Conservation (phyloP, 1,139 yeast genomes). For the Suhomyces terraborum region DNA sequence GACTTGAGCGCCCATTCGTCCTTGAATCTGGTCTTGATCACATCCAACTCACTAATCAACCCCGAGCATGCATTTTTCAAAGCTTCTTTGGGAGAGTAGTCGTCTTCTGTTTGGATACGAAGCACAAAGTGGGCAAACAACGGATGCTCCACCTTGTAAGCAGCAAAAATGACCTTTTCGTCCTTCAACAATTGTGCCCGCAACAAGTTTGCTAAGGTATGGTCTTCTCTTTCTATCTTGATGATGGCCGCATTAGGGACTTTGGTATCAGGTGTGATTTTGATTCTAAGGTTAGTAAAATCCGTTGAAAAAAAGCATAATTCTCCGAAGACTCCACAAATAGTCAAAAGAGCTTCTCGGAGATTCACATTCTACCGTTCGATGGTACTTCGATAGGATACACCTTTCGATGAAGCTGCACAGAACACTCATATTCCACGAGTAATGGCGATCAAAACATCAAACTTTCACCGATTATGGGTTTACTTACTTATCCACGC, state of each 20-base stretch:
- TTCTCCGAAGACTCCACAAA: background rate
- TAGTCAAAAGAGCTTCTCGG: background rate
- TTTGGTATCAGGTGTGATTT: slow-evolving; percentile 89
- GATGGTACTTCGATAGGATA: too few relatives aligned
- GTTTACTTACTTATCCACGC: slow-evolving; percentile 73
- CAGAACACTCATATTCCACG: too few relatives aligned
- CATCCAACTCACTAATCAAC: slow-evolving; percentile 75
- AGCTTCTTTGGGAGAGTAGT: slow-evolving; percentile 88
- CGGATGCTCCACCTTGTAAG: slow-evolving; percentile 97
- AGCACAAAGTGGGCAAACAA: slow-evolving; percentile 90
- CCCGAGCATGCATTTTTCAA: slow-evolving; percentile 85
- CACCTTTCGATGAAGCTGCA: too few relatives aligned
- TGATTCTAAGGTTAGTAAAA: slow-evolving; percentile 49
- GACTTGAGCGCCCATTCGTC: slow-evolving; percentile 93
- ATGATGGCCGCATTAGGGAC: slow-evolving; percentile 94
- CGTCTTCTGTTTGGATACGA: slow-evolving; percentile 95
- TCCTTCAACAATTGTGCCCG: slow-evolving; percentile 86
- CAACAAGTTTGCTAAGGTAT: slow-evolving; percentile 87
- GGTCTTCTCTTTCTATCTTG: slow-evolving; percentile 95
- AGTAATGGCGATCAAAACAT: background rate
- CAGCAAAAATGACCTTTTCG: slow-evolving; percentile 87
- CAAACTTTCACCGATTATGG: background rate
- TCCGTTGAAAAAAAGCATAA: background rate
- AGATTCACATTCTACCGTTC: too few relatives aligned
- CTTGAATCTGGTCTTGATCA: slow-evolving; percentile 73